These are phyloP conservation scores for Cunninghamia lanceolata DNA, from an alignment of 75 land plant species.

Conservation along the genomic window DNA sequence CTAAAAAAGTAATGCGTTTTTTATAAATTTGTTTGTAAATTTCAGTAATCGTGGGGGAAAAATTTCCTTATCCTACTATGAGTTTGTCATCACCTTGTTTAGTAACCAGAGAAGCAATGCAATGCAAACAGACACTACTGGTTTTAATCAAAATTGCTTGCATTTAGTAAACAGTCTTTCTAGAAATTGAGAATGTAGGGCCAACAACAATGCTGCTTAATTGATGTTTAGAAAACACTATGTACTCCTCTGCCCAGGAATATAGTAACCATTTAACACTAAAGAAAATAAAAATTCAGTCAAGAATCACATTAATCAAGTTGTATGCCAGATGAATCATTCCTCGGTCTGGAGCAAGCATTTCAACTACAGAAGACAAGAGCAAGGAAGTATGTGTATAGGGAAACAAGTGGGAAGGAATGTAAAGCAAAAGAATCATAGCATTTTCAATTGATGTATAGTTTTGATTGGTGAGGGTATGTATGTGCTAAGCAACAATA, in stretches of 20 bases:
- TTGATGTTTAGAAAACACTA: background rate
- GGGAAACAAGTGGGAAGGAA: background rate
- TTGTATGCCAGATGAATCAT: background rate
- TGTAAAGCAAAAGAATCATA: background rate
- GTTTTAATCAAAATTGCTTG: background rate
- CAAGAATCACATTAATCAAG: background rate
- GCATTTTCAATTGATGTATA: background rate
- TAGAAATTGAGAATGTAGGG: background rate
- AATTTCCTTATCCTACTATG: background rate
- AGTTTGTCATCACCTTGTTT: background rate
- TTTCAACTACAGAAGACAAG: background rate
- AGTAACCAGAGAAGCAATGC: background rate
- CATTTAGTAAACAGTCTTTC: background rate
- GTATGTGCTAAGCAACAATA: background rate
- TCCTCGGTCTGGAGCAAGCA: background rate
- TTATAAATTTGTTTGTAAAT: background rate
- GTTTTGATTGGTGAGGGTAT: background rate
- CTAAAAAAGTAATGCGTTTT: background rate
- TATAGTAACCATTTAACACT: background rate
- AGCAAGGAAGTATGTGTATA: background rate
- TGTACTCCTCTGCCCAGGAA: background rate
- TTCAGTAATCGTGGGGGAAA: background rate
- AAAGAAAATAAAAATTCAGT: background rate
- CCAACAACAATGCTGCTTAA: background rate
- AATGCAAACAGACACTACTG: background rate